Conservation (phyloP, 768 basidiomycete genomes). For the Lactarius indigo region DNA sequence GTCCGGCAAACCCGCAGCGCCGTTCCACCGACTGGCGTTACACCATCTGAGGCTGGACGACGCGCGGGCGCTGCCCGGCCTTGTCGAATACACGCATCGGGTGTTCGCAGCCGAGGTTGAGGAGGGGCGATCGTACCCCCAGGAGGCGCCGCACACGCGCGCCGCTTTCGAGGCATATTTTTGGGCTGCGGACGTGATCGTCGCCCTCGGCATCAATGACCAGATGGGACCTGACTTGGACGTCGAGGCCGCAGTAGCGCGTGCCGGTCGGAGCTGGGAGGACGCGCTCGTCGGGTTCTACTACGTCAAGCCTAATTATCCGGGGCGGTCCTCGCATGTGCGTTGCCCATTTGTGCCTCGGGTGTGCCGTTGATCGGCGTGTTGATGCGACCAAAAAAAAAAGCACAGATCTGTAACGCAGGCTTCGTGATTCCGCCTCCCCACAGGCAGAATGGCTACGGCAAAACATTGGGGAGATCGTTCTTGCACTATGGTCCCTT, state of each 20-base stretch:
- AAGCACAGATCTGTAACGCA: slow-evolving; percentile 73
- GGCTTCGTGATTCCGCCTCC: slow-evolving; percentile 76
- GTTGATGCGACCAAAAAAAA: slow-evolving; percentile 4
- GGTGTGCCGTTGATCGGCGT: not conserved
- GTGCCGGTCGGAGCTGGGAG: slow-evolving; percentile 55
- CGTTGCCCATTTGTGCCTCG: slow-evolving; percentile 33
- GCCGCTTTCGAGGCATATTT: slow-evolving; percentile 70
- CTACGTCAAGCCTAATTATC: slow-evolving; percentile 89
- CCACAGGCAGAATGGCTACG: slow-evolving; percentile 65
- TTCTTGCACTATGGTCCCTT: slow-evolving; percentile 78
- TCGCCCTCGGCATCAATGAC: slow-evolving; percentile 48
- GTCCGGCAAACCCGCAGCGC: slow-evolving; percentile 27
- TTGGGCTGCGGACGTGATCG: slow-evolving; percentile 70
- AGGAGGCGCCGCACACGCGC: slow-evolving; percentile 52
- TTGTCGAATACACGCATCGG: slow-evolving; percentile 56
- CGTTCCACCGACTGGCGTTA: slow-evolving; percentile 29
- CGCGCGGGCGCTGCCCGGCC: slow-evolving; percentile 39
- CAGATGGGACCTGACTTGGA: slow-evolving; percentile 28
- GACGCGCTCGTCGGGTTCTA: slow-evolving; percentile 73
- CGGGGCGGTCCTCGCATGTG: slow-evolving; percentile 85
- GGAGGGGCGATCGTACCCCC: slow-evolving; percentile 80
- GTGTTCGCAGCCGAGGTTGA: slow-evolving; percentile 74
- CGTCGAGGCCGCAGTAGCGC: slow-evolving; percentile 46
- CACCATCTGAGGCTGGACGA: slow-evolving; percentile 35
- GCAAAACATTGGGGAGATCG: slow-evolving; percentile 67